Conservation (phyloP, 208 protist genomes). For the Wallacemonas sp. region DNA sequence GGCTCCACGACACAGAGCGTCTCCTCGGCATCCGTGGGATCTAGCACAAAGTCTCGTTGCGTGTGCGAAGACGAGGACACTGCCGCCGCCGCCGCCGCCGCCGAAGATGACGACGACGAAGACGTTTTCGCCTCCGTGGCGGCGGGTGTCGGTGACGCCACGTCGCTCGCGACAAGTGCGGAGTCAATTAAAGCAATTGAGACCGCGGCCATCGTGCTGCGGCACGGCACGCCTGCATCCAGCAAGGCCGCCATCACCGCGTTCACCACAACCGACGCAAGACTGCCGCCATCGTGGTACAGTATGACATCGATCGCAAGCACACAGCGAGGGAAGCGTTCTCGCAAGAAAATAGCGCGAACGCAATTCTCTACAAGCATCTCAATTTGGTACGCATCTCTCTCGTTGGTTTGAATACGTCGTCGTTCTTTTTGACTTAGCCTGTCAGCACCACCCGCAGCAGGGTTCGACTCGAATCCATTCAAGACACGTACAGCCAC, state of each 20-base stretch:
- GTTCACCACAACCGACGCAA: slow-evolving; percentile 73
- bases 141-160: background rate
- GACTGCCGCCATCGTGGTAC: slow-evolving; percentile 68
- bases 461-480: slow-evolving; percentile 24
- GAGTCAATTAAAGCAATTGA: slow-evolving; percentile 31
- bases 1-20: slow-evolving; percentile 19
- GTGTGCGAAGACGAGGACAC: background rate
- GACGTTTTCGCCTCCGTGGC: background rate
- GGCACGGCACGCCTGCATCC: slow-evolving; percentile 80
- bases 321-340: slow-evolving; percentile 64
- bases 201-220: slow-evolving; percentile 80
- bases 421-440: slow-evolving; percentile 37
- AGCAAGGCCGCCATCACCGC: slow-evolving; percentile 84
- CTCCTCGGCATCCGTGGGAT: slow-evolving; percentile 71
- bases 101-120: background rate
- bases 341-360: slow-evolving; percentile 46
- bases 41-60: slow-evolving; percentile 43
- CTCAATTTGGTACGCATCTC: slow-evolving; percentile 48
- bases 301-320: slow-evolving; percentile 69
- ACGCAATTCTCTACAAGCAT: slow-evolving; percentile 33
- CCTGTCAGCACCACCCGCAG: slow-evolving; percentile 54
- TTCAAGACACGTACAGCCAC: slow-evolving; percentile 28
- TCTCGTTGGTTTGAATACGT: slow-evolving; percentile 25
- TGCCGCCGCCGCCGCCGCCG: background rate
- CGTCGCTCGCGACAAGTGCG: background rate